Conservation (phyloP, 805 yeast species). For the Wickerhamiella musiphila region DNA sequence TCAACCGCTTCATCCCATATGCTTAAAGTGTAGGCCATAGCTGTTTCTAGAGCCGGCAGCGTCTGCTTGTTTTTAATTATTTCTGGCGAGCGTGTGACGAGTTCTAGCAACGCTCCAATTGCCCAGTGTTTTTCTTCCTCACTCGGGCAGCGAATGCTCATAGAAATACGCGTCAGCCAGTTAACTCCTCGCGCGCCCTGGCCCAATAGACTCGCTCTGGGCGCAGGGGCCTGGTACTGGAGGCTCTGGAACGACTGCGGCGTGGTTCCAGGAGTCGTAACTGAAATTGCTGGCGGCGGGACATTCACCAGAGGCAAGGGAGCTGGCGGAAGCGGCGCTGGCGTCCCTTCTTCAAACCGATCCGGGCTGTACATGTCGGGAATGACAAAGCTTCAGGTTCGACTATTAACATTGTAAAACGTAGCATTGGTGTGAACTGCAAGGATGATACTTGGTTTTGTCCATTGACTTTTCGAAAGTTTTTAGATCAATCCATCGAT, state of each 20-base stretch:
- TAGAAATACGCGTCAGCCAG: conserved; percentile 43
- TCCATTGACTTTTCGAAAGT: no score
- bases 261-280: conserved; percentile 20
- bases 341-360: not conserved
- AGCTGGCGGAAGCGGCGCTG: conserved; percentile 1
- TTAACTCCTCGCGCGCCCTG: conserved; percentile 39
- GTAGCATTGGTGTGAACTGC: no score
- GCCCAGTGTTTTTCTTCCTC: conserved; percentile 60
- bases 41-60: conserved; percentile 4
- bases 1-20: conserved; percentile 8
- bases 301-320: conserved; percentile 13
- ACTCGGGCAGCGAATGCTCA: conserved; percentile 52
- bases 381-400: no score
- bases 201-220: conserved; percentile 8
- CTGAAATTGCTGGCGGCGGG: conserved; percentile 20
- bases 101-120: conserved; percentile 32
- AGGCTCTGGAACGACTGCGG: conserved; percentile 18
- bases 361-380: conserved; percentile 2
- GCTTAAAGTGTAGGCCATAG: conserved; percentile 4
- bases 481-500: no score
- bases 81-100: conserved; percentile 33
- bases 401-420: no score
- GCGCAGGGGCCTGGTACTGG: conserved; percentile 12
- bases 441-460: no score
- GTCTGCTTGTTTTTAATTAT: conserved; percentile 29